phyloP scores from a whole-genome alignment of 2,329 filamentous ascomycete species.

The Dactylellina drechsleri region DNA sequence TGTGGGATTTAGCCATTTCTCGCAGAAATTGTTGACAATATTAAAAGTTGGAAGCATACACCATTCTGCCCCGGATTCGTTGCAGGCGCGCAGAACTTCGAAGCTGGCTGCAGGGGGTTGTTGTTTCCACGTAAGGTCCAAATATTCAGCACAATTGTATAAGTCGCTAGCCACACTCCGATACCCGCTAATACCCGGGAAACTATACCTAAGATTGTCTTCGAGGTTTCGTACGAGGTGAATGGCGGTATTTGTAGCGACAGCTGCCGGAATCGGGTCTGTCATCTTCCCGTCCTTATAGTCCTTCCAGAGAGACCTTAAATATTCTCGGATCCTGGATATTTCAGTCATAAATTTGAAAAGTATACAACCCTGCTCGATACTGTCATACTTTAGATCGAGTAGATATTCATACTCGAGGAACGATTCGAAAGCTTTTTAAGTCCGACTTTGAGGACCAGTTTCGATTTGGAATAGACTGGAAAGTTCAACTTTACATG shows the following conservation, averaged over 20 bases:
- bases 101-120: neutral
- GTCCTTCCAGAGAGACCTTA: neutral
- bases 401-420: neutral
- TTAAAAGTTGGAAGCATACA: constrained; percentile 6
- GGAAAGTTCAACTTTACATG: too few species aligned
- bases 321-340: constrained; percentile 1
- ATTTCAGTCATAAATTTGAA: constrained; percentile 5
- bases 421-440: too few species aligned
- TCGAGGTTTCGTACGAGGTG: constrained; percentile 7
- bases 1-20: neutral
- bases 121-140: neutral
- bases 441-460: too few species aligned
- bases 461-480: too few species aligned
- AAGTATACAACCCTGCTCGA: constrained; percentile 1
- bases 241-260: constrained; percentile 12
- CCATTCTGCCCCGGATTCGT: neutral
- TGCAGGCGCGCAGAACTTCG: neutral
- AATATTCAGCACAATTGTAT: neutral
- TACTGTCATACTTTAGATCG: constrained; percentile 2
- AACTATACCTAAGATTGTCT: neutral
- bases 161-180: neutral
- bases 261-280: constrained; percentile 11
- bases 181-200: constrained; percentile 5
- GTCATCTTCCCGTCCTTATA: constrained; percentile 14
- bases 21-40: neutral